Conservation (phyloP, 306 rosid genomes). For the Cucumis hystrix region DNA sequence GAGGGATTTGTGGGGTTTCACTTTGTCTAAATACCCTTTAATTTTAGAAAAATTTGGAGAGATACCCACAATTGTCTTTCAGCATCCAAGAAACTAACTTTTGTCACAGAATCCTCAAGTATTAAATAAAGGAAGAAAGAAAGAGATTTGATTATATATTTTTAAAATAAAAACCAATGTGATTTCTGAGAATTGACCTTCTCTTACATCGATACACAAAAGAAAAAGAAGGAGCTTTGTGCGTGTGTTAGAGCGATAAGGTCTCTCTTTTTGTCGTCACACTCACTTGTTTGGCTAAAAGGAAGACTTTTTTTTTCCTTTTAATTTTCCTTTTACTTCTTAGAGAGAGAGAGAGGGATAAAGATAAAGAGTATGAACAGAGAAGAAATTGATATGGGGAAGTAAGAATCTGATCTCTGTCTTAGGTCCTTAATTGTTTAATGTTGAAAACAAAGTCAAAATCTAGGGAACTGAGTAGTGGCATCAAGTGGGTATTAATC, state of each 20-base stretch:
- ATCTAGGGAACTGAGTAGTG: neutral
- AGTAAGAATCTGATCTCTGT: neutral
- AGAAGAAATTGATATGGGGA: neutral
- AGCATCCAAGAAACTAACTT: constrained; percentile 51
- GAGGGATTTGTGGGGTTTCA: constrained; percentile 64
- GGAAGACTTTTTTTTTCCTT: constrained; percentile 3
- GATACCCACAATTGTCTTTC: constrained; percentile 75
- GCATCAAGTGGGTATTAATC: neutral
- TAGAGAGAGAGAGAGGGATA: constrained; percentile 2
- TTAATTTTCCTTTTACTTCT: constrained; percentile 14
- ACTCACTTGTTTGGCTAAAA: constrained; percentile 18
- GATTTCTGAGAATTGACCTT: constrained; percentile 34
- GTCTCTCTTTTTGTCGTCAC: constrained; percentile 47
- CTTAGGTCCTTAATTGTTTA: neutral
- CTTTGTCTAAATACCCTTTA: constrained; percentile 51
- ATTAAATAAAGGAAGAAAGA: neutral
- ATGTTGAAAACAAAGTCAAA: neutral
- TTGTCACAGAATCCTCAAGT: constrained; percentile 75
- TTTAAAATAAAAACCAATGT: neutral
- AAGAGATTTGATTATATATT: neutral
- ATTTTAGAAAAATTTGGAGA: constrained; percentile 21
- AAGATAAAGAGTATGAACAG: neutral
- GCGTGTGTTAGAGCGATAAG: constrained; percentile 20
- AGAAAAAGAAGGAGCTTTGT: constrained; percentile 11
- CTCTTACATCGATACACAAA: constrained; percentile 37